Base-by-base conservation (phyloP, 2,329 filamentous ascomycete genomes). In the Ascochyta fabae region DNA sequence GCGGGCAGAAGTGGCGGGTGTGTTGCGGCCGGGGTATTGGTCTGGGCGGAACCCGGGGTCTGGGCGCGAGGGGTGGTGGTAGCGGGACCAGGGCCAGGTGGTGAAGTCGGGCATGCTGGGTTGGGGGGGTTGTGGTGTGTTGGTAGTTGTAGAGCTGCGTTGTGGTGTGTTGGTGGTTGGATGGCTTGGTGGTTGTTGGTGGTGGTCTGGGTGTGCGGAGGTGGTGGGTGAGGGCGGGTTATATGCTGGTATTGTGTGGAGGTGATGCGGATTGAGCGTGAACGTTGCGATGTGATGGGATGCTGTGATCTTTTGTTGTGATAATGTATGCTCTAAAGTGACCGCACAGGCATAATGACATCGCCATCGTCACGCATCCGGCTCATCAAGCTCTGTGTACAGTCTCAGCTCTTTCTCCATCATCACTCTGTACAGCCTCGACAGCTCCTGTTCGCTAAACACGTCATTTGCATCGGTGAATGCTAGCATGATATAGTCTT, bases 401-500 rank as follows among this genome's bases (percentile, higher is more conserved):
- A 88, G 70, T 56, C 87, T 78, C 58, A 88, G 58, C 64, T 86
- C 86, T 72, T 87, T 87, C 73, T 88, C 86, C 13, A 78, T 76
- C 67, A 88, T 76, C 6, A 86, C 79, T 59, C 81, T 78, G 68
- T 83, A 85, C 15, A 87, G 69, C 46, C 78, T 79, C 48, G 75
- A 79, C 56, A 85, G 62, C 50, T 88, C 84, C 26, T 76, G 76
- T 16, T 76, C 75, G 1, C 54, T 65, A 66, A 86, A 47, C 53
- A 69, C 62, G 9, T 59, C 34, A 57, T 62, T 35, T 78, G 50
- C 51, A 40, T 77, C 56, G 7, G 59, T 77, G 53, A 89, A 86
- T 0, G 83, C 86, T 24, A 83, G 56, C 73, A 89, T 78, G 39
- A 85, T 74, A 43, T 86, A 79, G 34, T 81, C 79, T 69, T 89